Evolutionary conservation across 106 monocot species (phyloP), one percentile per base, ranked within the genome.

Genomic region (Alisma plantagoaquatica): DNA sequence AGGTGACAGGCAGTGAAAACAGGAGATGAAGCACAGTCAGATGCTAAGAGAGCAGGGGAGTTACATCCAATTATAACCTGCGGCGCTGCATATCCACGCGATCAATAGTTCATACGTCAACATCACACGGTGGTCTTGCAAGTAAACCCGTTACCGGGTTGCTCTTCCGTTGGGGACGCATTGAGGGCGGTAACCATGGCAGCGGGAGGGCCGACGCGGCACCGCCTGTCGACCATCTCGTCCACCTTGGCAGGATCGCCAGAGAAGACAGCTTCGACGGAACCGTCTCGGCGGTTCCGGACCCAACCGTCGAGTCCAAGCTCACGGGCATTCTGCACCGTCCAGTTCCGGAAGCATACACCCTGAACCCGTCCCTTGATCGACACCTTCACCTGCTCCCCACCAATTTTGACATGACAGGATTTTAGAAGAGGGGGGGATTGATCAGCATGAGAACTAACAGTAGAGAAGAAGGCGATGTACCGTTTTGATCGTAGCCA

Each of bases 241-340:
- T 67, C 26, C n/a, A 91, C 77, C 20, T 70, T 46, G 16, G 59
- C 23, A 41, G 66, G 57, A 23, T 69, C 68, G 24, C 90, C 90
- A 55, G 90, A 91, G 77, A 91, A 84, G 57, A 91, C 59, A 43
- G 77, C 90, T 70, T 91, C 90, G 7, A 91, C 84, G 62, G 80
- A 61, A 32, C 90, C 90, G 50, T 91, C 84, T 3, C 90, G 62
- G 54, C 80, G 77, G 62, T 91, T 91, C 17, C 90, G 84, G 18
- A 91, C 90, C 90, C 90, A 91, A 7, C 90, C 90, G n/a, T 56
- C 58, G 31, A 91, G 66, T 6, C 81, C 84, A 26, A 91, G 77
- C 46, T 77, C 62, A 8, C 49, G 52, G 10, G 90, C 90, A 56
- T 74, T 91, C 59, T 72, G 46, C 51, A 81, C 75, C 56, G 90